Evolutionary conservation across 2,329 filamentous ascomycete genomes (phyloP), one percentile per base, ranked within the genome.

Genomic region (Fusarium drepaniforme): DNA sequence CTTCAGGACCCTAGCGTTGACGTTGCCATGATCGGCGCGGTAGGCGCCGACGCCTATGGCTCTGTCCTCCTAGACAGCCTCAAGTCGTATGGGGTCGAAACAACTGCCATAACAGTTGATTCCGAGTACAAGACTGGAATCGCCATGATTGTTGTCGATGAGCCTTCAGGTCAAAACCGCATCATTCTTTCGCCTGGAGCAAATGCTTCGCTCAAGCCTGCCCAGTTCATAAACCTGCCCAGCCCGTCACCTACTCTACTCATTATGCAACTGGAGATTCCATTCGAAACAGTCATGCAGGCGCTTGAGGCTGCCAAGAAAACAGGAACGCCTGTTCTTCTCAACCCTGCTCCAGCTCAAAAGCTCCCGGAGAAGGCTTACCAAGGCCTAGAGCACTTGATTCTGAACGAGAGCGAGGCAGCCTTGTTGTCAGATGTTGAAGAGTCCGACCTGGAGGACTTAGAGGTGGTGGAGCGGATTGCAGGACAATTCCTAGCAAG

Each of bases 391-490:
- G 87, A 88, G 21, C 92, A 94, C 78, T 84, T 95, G 28, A 88
- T 95, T 57, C 86, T 95, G 77, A 95, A 96, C 76, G 93, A 95
- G 81, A 93, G 89, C 3, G 93, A 95, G 84, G 91, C 93, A 8
- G 88, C 89, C 15, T 86, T 93, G 37, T 86, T 94, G 68, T 88
- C 88, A 1, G 86, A 86, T 0, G 81, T 80, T 42, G 70, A 76
- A 21, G 76, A 79, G 44, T 30, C 81, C 15, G 83, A 80, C 2
- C 78, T 86, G 12, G 81, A 84, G 57, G 78, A 77, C 0, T 78
- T 81, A 25, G 81, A 80, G 42, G 79, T 82, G 15, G 73, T 79
- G 30, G 80, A 80, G 64, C 73, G 76, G 8, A 83, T 90, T 21
- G 87, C 87, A 1, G 77, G 82, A 4, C 84, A 87, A 44, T 93